These are phyloP conservation scores for Hippophae gyantsensis DNA, from an alignment of 306 rosid species.

Conservation along the genomic window DNA sequence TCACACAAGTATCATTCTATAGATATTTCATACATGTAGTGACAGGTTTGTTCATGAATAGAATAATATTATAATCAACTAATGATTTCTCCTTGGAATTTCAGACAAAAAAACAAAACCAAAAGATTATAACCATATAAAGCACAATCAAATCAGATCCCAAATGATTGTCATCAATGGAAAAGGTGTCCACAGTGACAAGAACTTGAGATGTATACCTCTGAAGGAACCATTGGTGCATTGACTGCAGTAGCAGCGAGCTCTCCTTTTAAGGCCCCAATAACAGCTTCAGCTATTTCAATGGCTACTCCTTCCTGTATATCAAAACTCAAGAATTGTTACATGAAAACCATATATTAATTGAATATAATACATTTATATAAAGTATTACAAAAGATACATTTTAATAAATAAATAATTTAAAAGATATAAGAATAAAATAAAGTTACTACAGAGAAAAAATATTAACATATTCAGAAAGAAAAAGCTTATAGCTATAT, in stretches of 20 bases:
- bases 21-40: no score
- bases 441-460: no score
- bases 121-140: no score
- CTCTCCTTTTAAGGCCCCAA: conserved; percentile 88
- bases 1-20: no score
- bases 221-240: conserved; percentile 97
- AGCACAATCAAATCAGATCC: neutral
- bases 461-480: no score
- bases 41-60: no score
- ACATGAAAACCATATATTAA: neutral
- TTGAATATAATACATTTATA: neutral
- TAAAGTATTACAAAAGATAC: neutral
- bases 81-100: no score
- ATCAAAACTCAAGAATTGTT: neutral
- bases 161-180: neutral
- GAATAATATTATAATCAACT: no score
- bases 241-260: conserved; percentile 95
- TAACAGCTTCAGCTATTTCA: conserved; percentile 95
- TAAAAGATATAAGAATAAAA: neutral
- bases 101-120: no score
- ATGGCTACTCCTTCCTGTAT: conserved; percentile 87
- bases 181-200: neutral
- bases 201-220: conserved; percentile 31
- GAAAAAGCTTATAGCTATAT: no score
- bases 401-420: no score